Conservation (phyloP, 140 eudicot species). For the Flaveria floridana region DNA sequence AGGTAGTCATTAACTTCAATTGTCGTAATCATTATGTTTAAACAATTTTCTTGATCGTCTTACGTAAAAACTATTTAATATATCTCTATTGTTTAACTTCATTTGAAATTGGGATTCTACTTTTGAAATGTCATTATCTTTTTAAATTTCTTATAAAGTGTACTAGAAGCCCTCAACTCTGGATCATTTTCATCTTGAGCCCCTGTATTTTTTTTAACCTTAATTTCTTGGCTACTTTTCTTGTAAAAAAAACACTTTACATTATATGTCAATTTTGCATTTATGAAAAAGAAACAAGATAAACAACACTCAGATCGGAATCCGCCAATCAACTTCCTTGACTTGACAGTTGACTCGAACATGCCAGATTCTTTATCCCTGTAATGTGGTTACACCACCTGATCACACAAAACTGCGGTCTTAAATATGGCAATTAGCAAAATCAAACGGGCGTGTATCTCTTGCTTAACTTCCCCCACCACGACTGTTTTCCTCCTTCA, state of each 20-base stretch:
- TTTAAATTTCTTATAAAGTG: background rate
- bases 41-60: too few species aligned
- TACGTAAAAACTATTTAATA: too few species aligned
- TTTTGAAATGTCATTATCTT: background rate
- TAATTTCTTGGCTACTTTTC: background rate
- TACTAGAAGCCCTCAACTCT: background rate
- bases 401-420: slow-evolving; percentile 8
- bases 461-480: slow-evolving; percentile 72
- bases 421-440: background rate
- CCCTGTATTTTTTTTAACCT: background rate
- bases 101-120: background rate
- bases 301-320: background rate
- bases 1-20: too few species aligned
- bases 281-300: background rate
- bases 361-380: background rate
- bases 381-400: background rate
- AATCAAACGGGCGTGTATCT: slow-evolving; percentile 18
- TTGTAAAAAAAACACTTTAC: slow-evolving; percentile 20
- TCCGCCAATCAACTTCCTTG: slow-evolving; percentile 12
- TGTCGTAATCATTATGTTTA: too few species aligned
- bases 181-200: background rate
- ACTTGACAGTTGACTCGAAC: background rate
- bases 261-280: background rate
- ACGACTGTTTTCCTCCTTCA: slow-evolving; percentile 47
- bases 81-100: too few species aligned